Base-by-base conservation (phyloP, 306 rosid species). In the Quercus cerris region DNA sequence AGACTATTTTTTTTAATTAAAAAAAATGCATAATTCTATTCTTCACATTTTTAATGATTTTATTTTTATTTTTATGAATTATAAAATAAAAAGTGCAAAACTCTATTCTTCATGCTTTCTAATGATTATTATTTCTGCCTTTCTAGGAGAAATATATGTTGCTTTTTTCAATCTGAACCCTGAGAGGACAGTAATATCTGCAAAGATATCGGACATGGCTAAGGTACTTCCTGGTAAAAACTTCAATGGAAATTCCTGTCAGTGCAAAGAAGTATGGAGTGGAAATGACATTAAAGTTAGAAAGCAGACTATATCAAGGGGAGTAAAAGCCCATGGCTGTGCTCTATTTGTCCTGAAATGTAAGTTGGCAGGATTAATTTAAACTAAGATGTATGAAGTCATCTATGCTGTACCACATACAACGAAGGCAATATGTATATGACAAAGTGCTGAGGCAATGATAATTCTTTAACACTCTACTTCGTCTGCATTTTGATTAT, bases 141-240 rank as follows among this genome's bases (percentile, higher is more conserved):
- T 10, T 73, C 66, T 56, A 90, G 97, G 96, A 80, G 90, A 93
- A 84, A 19, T 90, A 22, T 90, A 90, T 76, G 64, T 93, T 22
- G 91, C 94, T 8, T 89, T 93, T 81, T 89, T 90, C 91, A 93
- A 93, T 84, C 82, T 93, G 78, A 84, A 75, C 87, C 78, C 85
- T 33, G 33, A 31, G 61, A 83, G 68, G 83, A 82, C 83, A 2
- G 75, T 75, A 49, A 81, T 90, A 76, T 74, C 82, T n/a, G 83
- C 86, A 15, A 76, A 85, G 83, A 82, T 62, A 57, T 88, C 94
- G 30, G 85, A 88, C 80, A 75, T 92, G 75, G 85, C 64, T 18
- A 85, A 78, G 85, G 86, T 77, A 77, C 79, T 90, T 59, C 89
- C 87, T 0, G 87, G 57, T 41, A 57, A 72, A 63, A 73, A 55